Conservation (phyloP, 179 eudicot genomes). For the Gypsophila paniculata region DNA sequence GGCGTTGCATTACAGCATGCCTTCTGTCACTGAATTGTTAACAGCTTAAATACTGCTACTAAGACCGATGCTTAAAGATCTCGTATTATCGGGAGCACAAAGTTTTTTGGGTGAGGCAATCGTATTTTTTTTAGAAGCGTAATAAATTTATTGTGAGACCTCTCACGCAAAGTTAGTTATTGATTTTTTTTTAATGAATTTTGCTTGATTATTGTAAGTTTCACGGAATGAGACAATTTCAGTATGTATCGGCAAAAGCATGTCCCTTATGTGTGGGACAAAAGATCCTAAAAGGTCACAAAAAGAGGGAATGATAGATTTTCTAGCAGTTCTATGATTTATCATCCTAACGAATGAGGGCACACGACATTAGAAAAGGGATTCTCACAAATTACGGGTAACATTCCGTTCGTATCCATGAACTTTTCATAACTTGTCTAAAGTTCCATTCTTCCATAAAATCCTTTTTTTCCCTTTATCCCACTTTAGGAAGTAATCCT, state of each 20-base stretch:
- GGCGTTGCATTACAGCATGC: background rate
- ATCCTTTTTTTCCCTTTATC: background rate
- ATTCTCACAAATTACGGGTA: too few relatives aligned
- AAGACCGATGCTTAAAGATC: background rate
- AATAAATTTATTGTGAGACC: too few relatives aligned
- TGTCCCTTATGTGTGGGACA: background rate
- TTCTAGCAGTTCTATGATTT: background rate
- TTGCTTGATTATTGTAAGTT: too few relatives aligned
- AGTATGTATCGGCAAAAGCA: too few relatives aligned
- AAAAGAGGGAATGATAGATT: background rate
- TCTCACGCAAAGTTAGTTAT: too few relatives aligned
- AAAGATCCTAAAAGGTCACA: conserved; percentile 1
- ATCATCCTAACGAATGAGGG: background rate
- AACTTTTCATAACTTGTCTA: background rate
- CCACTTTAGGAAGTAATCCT: background rate
- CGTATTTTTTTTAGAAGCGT: too few relatives aligned
- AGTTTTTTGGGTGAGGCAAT: too few relatives aligned
- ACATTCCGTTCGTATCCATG: background rate
- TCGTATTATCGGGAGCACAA: background rate
- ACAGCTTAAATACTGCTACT: background rate
- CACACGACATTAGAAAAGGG: too few relatives aligned
- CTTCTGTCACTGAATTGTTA: background rate
- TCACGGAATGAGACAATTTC: too few relatives aligned
- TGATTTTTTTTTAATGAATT: too few relatives aligned
- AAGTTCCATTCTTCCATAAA: conserved; percentile 5